Base-by-base conservation (phyloP, 2,329 filamentous ascomycete species). In the Colletotrichum musae region DNA sequence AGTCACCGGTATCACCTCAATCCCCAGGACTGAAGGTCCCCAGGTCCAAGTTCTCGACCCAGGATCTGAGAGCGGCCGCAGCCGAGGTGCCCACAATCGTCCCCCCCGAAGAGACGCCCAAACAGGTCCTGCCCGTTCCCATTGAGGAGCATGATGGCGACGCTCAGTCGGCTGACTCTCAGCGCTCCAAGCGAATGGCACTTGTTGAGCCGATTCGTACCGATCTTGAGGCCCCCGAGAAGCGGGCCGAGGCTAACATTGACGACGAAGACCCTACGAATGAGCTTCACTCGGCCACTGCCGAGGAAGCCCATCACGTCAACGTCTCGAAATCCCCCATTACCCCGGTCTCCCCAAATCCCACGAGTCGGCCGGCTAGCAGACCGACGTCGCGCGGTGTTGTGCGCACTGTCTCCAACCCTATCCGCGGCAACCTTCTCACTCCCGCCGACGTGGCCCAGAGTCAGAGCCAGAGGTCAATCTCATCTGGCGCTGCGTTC, bases 201-300 rank as follows among this genome's bases (percentile, higher is more conserved):
- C 64, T 75, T 10, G 75, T 87, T 21, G 87, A 91, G 32, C 88
- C 88, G 18, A 91, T 93, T 59, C 81, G 80, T 45, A 89, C 87
- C 3, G 82, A 86, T 69, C 67, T 87, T 16, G 77, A 80, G 13
- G 63, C 73, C 21, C 71, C 76, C 15, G 78, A 79, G 28, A 78
- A 76, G 61, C 75, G 73, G 45, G 77, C 83, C 2, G 82, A 84
- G 48, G 75, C 86, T 50, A 87, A 87, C 76, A 81, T 89, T 28
- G 91, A 92, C n/a, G 93, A 95, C 77, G 93, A 96, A 76, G 92
- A 90, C 16, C 88, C 95, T 71, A 92, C 97, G 88, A 93, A 97
- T 66, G 94, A 97, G 80, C 82, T 97, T 64, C 92, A 94, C 74
- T 92, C 89, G 64, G 94, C 94, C 32, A 94, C 92, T 2, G 83